Percentiles rank a stretch among this genome's conserved stretches.
Conservation (phyloP, 23 red algal species). For the Pyropia haitanensis region DNA sequence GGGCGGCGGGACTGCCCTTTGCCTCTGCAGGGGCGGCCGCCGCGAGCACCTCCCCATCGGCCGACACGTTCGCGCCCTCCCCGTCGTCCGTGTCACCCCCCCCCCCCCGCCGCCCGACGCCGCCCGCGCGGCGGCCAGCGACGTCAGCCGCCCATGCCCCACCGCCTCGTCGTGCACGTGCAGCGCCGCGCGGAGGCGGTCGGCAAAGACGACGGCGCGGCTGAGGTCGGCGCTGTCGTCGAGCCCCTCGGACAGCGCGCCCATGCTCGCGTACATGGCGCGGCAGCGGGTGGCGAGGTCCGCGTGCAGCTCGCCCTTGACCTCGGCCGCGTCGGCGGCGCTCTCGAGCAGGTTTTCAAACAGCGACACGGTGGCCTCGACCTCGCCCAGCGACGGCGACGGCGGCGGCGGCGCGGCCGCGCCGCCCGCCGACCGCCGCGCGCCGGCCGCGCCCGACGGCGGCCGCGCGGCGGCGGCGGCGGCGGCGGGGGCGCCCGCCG, state of each 20-base stretch:
- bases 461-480: too few relatives aligned
- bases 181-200: constrained; percentile 23
- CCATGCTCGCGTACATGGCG: constrained; percentile 22
- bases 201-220: constrained; percentile 36
- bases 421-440: too few relatives aligned
- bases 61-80: too few relatives aligned
- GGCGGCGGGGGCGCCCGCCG: background rate
- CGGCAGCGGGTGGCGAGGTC: constrained; percentile 46
- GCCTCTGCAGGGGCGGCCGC: too few relatives aligned
- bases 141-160: constrained; percentile 7
- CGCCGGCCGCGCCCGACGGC: too few relatives aligned
- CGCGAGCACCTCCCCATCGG: too few relatives aligned
- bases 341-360: constrained; percentile 54
- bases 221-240: constrained; percentile 35
- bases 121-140: constrained; percentile 9
- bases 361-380: constrained; percentile 56
- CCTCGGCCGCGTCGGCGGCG: constrained; percentile 17
- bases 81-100: constrained; percentile 7
- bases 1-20: too few relatives aligned
- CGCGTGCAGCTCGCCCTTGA: constrained; percentile 35
- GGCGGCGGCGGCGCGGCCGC: background rate
- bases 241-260: constrained; percentile 30
- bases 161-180: constrained; percentile 13
- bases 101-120: constrained; percentile 22
- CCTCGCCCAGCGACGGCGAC: constrained; percentile 21